Conservation (phyloP, 805 yeast genomes). For the Yamadazyma insecticola region DNA sequence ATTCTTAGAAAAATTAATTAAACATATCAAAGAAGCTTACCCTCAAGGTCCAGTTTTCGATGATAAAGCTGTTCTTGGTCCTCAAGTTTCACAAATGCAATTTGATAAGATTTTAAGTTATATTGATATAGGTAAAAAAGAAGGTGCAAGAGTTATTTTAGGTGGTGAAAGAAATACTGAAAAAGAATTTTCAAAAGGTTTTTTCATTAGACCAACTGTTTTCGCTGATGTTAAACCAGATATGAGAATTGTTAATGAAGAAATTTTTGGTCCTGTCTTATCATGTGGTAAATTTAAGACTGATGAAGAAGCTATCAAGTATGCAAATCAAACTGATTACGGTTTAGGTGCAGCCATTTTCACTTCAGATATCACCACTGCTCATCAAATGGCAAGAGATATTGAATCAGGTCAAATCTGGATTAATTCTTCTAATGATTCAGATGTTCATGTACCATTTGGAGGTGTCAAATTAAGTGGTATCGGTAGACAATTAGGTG, state of each 20-base stretch:
- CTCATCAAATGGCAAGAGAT: constrained; percentile 58
- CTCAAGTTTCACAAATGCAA: constrained; percentile 55
- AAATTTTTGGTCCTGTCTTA: constrained; percentile 87
- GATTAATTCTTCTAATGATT: constrained; percentile 44
- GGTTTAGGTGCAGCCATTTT: constrained; percentile 84
- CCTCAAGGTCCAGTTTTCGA: constrained; percentile 54
- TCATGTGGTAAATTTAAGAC: constrained; percentile 59
- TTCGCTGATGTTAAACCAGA: constrained; percentile 64
- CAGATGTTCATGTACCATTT: constrained; percentile 52
- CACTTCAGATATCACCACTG: constrained; percentile 61
- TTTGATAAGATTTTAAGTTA: constrained; percentile 46
- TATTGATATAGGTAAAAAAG: constrained; percentile 40
- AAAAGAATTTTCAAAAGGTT: constrained; percentile 46
- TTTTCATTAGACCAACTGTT: constrained; percentile 69
- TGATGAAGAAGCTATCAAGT: constrained; percentile 62
- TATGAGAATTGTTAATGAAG: constrained; percentile 69
- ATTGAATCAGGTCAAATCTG: constrained; percentile 42
- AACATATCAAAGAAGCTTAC: constrained; percentile 46
- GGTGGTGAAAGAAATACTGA: constrained; percentile 43
- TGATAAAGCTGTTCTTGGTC: constrained; percentile 49
- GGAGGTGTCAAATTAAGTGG: constrained; percentile 82
- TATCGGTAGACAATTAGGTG: constrained; percentile 77
- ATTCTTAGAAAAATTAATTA: constrained; percentile 42
- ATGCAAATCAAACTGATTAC: constrained; percentile 69
- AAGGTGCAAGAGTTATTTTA: constrained; percentile 37